phyloP scores from a whole-genome alignment of 2,329 filamentous ascomycete species.

The Pestalotiopsis sp. region DNA sequence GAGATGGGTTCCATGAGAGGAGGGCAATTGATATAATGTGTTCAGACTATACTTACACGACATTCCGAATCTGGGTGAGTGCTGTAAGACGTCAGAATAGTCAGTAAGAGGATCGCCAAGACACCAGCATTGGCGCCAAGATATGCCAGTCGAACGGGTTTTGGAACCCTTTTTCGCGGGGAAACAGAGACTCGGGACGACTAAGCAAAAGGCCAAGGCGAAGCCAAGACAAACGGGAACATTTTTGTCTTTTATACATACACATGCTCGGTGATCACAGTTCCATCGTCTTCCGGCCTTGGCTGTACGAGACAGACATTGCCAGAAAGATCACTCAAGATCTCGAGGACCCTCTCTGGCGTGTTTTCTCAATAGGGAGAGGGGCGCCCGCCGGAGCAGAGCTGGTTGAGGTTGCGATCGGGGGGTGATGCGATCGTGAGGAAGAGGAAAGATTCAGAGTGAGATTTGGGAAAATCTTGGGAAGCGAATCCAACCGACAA shows the following conservation, averaged over 20 bases:
- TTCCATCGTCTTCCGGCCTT: slow-evolving; percentile 7
- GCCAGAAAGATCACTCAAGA: background rate
- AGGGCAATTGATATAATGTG: background rate
- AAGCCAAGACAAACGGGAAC: slow-evolving; percentile 3
- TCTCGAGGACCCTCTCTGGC: background rate
- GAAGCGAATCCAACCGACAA: too few species aligned
- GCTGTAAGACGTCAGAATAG: slow-evolving; percentile 33
- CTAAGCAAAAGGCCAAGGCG: slow-evolving; percentile 1
- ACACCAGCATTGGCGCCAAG: slow-evolving; percentile 32
- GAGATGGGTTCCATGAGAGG: slow-evolving; percentile 15
- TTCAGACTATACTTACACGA: slow-evolving; percentile 29
- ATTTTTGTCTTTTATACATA: slow-evolving; percentile 7
- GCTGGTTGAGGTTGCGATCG: background rate
- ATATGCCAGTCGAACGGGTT: slow-evolving; percentile 13
- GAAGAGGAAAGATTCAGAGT: background rate
- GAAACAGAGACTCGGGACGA: slow-evolving; percentile 6
- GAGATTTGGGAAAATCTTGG: background rate
- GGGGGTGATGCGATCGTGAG: too few species aligned
- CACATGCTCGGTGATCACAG: slow-evolving; percentile 16
- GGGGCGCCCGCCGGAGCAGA: background rate
- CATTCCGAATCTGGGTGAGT: slow-evolving; percentile 35
- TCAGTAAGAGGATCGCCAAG: slow-evolving; percentile 32
- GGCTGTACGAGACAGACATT: slow-evolving; percentile 8
- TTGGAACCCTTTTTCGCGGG: slow-evolving; percentile 8
- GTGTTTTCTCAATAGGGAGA: background rate